phyloP scores from a whole-genome alignment of 2,329 filamentous ascomycete species.

The Exophiala xenobiotica region DNA sequence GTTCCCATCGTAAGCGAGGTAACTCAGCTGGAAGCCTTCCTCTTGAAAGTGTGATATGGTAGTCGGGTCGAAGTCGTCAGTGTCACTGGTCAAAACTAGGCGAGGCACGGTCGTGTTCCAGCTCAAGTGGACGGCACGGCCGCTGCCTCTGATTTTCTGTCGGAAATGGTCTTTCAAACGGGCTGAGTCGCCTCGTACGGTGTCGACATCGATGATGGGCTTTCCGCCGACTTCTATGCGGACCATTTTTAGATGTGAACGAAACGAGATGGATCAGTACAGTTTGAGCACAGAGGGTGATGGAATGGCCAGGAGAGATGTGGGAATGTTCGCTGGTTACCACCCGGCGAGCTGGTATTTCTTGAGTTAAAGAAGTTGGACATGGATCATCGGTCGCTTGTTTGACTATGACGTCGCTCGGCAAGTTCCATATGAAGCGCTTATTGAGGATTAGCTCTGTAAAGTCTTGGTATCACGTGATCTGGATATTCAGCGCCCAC shows the following conservation, averaged over 20 bases:
- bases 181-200: slow-evolving; percentile 6
- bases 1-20: slow-evolving; percentile 55
- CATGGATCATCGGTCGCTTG: no score
- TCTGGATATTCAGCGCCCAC: no score
- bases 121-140: slow-evolving; percentile 15
- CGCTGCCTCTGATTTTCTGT: slow-evolving; percentile 12
- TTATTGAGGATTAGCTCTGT: no score
- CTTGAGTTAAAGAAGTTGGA: no score
- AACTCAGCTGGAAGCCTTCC: slow-evolving; percentile 61
- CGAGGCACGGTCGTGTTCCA: slow-evolving; percentile 24
- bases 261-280: no score
- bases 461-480: no score
- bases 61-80: slow-evolving; percentile 52
- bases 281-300: no score
- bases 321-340: no score
- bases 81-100: slow-evolving; percentile 30
- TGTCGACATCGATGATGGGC: slow-evolving; percentile 26
- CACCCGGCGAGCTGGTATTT: no score
- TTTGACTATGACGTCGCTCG: no score
- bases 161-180: slow-evolving; percentile 14
- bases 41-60: slow-evolving; percentile 56
- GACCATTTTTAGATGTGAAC: slow-evolving; percentile 13
- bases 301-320: no score
- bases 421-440: no score
- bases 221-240: slow-evolving; percentile 23